Conservation (phyloP, 1,284 basidiomycete species). For the Bjerkandera adusta region DNA sequence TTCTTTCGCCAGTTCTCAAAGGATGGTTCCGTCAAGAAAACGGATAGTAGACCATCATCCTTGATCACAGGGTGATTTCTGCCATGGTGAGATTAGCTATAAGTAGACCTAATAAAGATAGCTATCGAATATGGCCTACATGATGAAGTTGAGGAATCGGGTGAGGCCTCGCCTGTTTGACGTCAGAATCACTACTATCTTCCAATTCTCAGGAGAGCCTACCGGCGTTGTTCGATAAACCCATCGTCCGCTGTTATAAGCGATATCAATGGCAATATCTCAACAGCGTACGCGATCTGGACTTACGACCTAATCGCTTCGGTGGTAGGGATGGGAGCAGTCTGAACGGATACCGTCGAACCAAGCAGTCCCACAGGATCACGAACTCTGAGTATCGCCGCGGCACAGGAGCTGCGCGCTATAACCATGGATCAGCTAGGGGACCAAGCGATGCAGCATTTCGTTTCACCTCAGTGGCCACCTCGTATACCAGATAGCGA, state of each 20-base stretch:
- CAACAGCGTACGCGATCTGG: slow-evolving; percentile 7
- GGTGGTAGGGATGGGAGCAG: slow-evolving; percentile 88
- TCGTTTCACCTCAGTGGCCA: slow-evolving; percentile 71
- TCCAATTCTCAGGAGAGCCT: neutral
- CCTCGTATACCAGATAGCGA: slow-evolving; percentile 77
- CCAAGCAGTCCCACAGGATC: slow-evolving; percentile 83
- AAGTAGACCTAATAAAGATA: neutral
- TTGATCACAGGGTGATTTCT: slow-evolving; percentile 91
- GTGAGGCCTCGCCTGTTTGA: slow-evolving; percentile 70
- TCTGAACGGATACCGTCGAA: slow-evolving; percentile 85
- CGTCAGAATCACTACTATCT: neutral
- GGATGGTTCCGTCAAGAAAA: slow-evolving; percentile 79
- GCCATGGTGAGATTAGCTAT: slow-evolving; percentile 13
- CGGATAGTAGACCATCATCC: slow-evolving; percentile 78
- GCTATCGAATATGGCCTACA: slow-evolving; percentile 43
- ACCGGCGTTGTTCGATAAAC: slow-evolving; percentile 89
- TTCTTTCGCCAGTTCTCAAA: slow-evolving; percentile 88
- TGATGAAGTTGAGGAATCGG: slow-evolving; percentile 76
- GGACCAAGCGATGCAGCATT: neutral
- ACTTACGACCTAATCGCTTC: slow-evolving; percentile 85
- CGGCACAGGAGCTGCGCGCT: slow-evolving; percentile 65
- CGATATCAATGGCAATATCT: slow-evolving; percentile 6
- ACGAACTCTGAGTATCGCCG: slow-evolving; percentile 89
- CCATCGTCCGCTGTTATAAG: slow-evolving; percentile 67
- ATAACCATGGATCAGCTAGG: slow-evolving; percentile 10